These are phyloP conservation scores for Exserohilum turcica DNA, from an alignment of 2,329 filamentous ascomycete genomes.

Conservation along the genomic window DNA sequence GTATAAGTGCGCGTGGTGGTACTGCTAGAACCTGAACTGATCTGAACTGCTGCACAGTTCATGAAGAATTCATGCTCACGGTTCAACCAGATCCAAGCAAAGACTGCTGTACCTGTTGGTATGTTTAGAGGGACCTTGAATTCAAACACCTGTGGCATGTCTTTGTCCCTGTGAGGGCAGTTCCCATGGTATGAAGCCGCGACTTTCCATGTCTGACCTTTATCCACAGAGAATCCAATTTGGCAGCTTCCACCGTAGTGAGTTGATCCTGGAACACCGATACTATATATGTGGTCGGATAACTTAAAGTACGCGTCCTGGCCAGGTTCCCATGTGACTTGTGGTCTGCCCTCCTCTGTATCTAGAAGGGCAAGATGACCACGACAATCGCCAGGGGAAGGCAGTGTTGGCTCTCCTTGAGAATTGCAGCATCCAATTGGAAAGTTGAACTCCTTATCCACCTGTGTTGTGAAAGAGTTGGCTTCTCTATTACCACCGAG, in stretches of 20 bases:
- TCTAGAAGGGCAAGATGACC: conserved; percentile 50
- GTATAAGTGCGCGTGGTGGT: conserved; percentile 5
- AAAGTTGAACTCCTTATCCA: conserved; percentile 41
- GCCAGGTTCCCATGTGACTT: conserved; percentile 49
- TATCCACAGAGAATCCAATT: conserved; percentile 50
- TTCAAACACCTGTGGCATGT: conserved; percentile 48
- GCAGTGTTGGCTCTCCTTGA: conserved; percentile 16
- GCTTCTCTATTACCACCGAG: conserved; percentile 52
- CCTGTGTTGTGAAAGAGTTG: conserved; percentile 20
- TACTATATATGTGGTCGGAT: conserved; percentile 15
- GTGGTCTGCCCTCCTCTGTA: conserved; percentile 46
- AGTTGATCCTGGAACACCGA: conserved; percentile 37
- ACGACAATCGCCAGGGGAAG: conserved; percentile 43
- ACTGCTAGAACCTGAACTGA: conserved; percentile 26
- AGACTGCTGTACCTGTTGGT: conserved; percentile 44
- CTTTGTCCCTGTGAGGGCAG: conserved; percentile 48
- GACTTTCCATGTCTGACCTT: conserved; percentile 50
- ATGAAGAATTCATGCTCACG: conserved; percentile 53
- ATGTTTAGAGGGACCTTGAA: conserved; percentile 52
- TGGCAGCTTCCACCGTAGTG: conserved; percentile 50
- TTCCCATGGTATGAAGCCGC: conserved; percentile 52
- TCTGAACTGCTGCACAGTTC: conserved; percentile 52
- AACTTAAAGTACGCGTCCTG: conserved; percentile 44
- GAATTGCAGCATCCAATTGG: conserved; percentile 51
- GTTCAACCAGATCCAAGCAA: conserved; percentile 55